A percentile compares a stretch with the other conserved stretches of the same genome.
phyloP scores from a whole-genome alignment of 2,329 filamentous ascomycete genomes.

The Clarireedia homoeocarpa region DNA sequence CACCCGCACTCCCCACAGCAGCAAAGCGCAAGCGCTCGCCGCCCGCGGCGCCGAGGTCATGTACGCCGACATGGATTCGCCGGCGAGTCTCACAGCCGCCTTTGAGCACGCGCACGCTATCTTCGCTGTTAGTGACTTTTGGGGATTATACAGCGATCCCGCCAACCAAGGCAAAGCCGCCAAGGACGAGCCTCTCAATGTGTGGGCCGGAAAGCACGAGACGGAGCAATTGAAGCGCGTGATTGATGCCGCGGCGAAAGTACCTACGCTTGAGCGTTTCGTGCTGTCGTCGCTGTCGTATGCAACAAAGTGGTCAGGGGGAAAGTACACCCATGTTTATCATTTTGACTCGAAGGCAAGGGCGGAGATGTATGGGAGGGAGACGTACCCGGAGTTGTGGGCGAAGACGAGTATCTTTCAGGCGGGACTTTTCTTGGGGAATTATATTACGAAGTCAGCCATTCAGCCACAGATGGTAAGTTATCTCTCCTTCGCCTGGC shows the following conservation, averaged over 20 bases:
- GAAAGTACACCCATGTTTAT: slow-evolving; percentile 40
- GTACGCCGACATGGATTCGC: slow-evolving; percentile 36
- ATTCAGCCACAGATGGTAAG: no score
- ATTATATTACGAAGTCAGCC: no score
- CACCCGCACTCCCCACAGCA: slow-evolving; percentile 35
- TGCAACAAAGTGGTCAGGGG: slow-evolving; percentile 38
- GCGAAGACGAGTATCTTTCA: not conserved
- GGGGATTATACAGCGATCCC: not conserved
- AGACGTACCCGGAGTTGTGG: not conserved
- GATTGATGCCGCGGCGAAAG: slow-evolving; percentile 26
- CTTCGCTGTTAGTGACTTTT: slow-evolving; percentile 46
- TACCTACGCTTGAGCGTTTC: slow-evolving; percentile 35
- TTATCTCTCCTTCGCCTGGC: no score
- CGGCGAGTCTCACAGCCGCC: slow-evolving; percentile 30
- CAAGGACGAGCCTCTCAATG: slow-evolving; percentile 32
- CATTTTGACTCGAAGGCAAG: slow-evolving; percentile 47
- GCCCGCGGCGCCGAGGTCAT: slow-evolving; percentile 36
- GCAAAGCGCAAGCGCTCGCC: slow-evolving; percentile 31
- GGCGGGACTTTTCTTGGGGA: not conserved
- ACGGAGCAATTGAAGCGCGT: no score
- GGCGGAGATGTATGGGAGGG: slow-evolving; percentile 17
- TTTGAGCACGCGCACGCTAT: slow-evolving; percentile 42
- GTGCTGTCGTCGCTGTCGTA: slow-evolving; percentile 45
- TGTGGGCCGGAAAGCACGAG: no score
- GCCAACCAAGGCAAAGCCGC: not conserved